Conservation (phyloP, 1,139 yeast genomes). For the Zygoascus hellenicus region DNA sequence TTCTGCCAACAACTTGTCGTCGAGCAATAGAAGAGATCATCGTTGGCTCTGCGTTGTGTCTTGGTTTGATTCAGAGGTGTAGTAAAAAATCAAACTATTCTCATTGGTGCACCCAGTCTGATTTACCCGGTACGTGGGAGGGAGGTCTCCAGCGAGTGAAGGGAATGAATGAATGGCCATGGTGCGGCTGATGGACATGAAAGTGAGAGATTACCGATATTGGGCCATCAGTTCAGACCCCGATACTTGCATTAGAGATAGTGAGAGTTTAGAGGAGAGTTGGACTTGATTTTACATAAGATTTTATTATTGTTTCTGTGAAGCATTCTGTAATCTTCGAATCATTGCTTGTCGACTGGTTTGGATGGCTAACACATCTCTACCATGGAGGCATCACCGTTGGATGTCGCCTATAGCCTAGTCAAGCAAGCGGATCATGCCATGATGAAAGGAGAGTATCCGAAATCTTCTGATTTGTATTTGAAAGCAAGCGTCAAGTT, state of each 20-base stretch:
- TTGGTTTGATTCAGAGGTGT: background rate
- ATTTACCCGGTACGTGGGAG: constrained; percentile 1
- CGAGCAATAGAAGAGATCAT: constrained; percentile 6
- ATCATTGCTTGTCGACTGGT: background rate
- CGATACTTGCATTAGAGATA: no score
- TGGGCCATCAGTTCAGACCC: background rate
- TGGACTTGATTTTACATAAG: no score
- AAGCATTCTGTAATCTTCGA: background rate
- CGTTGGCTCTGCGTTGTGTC: background rate
- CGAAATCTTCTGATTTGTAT: constrained; percentile 25
- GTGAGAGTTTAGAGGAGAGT: background rate
- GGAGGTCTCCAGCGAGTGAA: background rate
- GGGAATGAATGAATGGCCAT: no score
- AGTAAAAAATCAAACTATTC: constrained; percentile 4
- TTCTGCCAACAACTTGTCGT: constrained; percentile 5
- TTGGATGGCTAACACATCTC: background rate
- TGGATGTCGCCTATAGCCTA: constrained; percentile 26
- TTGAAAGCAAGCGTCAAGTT: constrained; percentile 27
- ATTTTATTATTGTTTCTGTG: no score
- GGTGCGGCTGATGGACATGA: background rate
- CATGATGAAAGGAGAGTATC: constrained; percentile 26
- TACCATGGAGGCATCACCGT: constrained; percentile 9
- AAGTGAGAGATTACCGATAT: background rate
- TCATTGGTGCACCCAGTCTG: constrained; percentile 3
- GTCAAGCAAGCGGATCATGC: constrained; percentile 32